Base-by-base conservation (phyloP, 495 filamentous ascomycete species). In the Cryomyces minteri region DNA sequence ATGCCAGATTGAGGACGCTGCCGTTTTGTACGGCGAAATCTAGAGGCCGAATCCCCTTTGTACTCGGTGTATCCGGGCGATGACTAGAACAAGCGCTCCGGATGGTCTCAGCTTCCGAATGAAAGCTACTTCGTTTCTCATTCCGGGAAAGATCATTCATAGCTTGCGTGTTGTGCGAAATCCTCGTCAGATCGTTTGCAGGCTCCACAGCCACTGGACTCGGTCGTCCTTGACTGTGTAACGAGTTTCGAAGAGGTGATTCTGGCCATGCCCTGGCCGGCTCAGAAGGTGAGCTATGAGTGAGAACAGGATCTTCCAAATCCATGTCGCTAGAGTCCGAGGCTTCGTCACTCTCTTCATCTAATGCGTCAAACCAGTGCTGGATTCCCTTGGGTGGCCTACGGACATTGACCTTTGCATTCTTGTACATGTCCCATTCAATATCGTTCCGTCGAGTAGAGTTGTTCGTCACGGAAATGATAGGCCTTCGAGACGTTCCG, bases 311-410 rank as follows among this genome's bases (percentile, higher is more conserved):
- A 38, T 38, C 9, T 38, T 14, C 2, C 18, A 25, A 25, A 25
- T 25, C 18, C 18, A 2, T 25, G 18, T 25, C 18, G 18, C 18
- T 25, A 1, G 18, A 25, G 18, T 25, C 18, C 18, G 18, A 25
- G 18, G 34, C 9, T 28, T 63, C 62, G 31, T 61, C 55, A 14
- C 56, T 55, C 18, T 55, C 59, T 44, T 62, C 59, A 37, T 55
- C 49, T 11, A 61, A 43, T 6, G 51, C 62, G n/a, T 65, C 62
- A 46, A 65, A 65, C 62, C 62, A 65, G 47, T 65, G 56, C 47
- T 62, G 54, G 6, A 65, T 64, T 32, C 62, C 62, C 42, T 54
- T 55, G 6, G 62, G 62, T 33, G 62, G 62, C 11, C 59, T 48
- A 8, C 56, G 51, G 12, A 63, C 55, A 46, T 65, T 53, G 34